phyloP scores from a whole-genome alignment of 192 early-diverging fungal species.

The Gamsiella multidivaricata region DNA sequence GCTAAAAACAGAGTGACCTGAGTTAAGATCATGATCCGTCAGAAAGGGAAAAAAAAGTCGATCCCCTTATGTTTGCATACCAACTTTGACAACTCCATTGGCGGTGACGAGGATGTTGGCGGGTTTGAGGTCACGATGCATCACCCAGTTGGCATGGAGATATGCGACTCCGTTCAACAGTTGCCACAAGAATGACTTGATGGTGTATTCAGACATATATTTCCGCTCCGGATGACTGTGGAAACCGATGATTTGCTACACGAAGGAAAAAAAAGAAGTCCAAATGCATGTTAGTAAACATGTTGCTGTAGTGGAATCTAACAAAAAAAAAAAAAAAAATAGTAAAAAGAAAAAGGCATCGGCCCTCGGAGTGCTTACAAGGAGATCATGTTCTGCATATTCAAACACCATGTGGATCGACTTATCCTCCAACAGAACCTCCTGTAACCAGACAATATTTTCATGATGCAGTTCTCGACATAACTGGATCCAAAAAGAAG shows the following conservation, averaged over 20 bases:
- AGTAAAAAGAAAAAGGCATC: too few species aligned
- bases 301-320: not conserved
- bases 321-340: not conserved
- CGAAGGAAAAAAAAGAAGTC: not conserved
- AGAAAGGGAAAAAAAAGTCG: not conserved
- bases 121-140: constrained; percentile 94
- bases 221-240: constrained; percentile 84
- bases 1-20: too few species aligned
- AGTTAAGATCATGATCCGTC: too few species aligned
- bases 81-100: constrained; percentile 91
- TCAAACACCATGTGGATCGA: constrained; percentile 98
- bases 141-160: constrained; percentile 85
- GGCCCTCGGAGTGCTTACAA: constrained; percentile 68
- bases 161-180: constrained; percentile 89
- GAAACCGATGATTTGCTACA: constrained; percentile 89
- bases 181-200: constrained; percentile 93
- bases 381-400: constrained; percentile 94
- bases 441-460: constrained; percentile 87
- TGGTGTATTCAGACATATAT: constrained; percentile 82
- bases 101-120: constrained; percentile 93
- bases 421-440: constrained; percentile 92
- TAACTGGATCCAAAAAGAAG: constrained; percentile 57
- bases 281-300: not conserved
- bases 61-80: constrained; percentile 16
- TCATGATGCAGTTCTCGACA: constrained; percentile 91